Conservation (phyloP, 1,284 basidiomycete genomes). For the Ganoderma multipileum region DNA sequence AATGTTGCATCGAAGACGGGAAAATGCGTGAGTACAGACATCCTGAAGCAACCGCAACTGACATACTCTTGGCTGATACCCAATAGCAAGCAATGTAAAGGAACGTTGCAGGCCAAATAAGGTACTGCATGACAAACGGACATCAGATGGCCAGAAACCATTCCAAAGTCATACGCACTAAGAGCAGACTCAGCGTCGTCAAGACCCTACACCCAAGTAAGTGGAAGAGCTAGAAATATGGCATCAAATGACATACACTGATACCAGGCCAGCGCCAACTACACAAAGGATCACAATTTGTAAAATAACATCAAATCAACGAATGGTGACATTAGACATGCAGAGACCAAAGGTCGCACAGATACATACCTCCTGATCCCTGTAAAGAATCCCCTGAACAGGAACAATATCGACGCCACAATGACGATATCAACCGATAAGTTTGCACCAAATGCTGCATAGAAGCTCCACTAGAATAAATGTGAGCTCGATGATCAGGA, state of each 20-base stretch:
- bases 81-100: conserved; percentile 16
- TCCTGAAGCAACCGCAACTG: background rate
- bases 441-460: background rate
- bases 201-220: conserved; percentile 3
- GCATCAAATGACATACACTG: conserved; percentile 3
- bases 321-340: background rate
- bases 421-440: background rate
- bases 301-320: conserved; percentile 17
- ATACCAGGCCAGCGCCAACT: conserved; percentile 19
- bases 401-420: conserved; percentile 5
- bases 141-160: background rate
- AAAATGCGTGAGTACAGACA: background rate
- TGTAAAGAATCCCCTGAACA: conserved; percentile 18
- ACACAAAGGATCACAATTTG: conserved; percentile 12
- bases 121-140: background rate
- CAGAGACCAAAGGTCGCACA: background rate
- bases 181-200: background rate
- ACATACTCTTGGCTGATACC: conserved; percentile 19
- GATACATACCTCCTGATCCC: conserved; percentile 13
- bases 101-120: background rate
- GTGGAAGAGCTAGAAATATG: background rate
- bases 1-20: no score
- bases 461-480: conserved; percentile 1
- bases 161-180: background rate
- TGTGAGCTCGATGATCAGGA: background rate